Conservation (phyloP, 257 asterid species). For the Ocimum tenuiflorum region DNA sequence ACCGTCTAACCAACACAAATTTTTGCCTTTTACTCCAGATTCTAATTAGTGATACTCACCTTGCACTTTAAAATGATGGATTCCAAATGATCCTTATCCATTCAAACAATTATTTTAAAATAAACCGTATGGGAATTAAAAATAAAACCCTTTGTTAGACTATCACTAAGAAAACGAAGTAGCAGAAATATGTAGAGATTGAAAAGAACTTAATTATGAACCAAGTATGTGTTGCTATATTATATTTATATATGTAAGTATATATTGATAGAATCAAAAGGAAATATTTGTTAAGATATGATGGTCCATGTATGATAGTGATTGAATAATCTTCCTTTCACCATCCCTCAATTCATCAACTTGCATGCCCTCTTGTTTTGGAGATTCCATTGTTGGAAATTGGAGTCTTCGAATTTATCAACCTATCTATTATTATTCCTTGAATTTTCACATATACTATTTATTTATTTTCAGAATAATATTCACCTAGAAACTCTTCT, state of each 20-base stretch:
- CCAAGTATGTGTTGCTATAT: no score
- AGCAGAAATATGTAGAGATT: no score
- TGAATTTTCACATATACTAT: background rate
- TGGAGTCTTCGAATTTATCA: background rate
- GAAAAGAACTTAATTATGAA: no score
- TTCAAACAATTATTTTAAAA: background rate
- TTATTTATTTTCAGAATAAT: background rate
- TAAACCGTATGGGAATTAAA: no score
- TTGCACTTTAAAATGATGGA: background rate
- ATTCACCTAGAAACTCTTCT: no score
- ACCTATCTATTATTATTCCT: background rate
- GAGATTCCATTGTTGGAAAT: conserved; percentile 17
- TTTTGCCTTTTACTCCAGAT: no score
- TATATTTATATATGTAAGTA: no score
- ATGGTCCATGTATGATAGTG: conserved; percentile 28
- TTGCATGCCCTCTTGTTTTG: conserved; percentile 28
- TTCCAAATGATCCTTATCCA: background rate
- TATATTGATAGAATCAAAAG: conserved; percentile 13
- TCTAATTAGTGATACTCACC: no score
- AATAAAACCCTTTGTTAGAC: no score
- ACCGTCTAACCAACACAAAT: no score
- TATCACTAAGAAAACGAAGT: no score
- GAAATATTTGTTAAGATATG: conserved; percentile 22
- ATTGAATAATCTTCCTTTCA: conserved; percentile 6
- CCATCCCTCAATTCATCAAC: conserved; percentile 8